A percentile compares a stretch with the other conserved stretches of the same genome.
Evolutionary conservation across 371 early-diverging fungal genomes (phyloP).

Genomic region (Mortierella sp.): DNA sequence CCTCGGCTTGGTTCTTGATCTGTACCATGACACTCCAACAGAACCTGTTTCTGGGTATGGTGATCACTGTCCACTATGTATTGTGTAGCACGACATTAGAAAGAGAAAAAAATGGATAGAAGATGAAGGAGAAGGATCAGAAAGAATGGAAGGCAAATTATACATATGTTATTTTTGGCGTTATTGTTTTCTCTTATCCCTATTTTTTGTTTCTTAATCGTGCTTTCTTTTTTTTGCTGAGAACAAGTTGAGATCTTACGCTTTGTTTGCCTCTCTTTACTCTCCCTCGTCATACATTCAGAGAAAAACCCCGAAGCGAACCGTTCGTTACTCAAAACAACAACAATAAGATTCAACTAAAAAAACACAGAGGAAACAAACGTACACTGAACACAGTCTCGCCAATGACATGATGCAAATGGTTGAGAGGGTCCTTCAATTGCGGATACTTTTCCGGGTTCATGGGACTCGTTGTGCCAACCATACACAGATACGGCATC

Average conservation of each 20-base stretch:
- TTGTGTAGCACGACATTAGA: neutral
- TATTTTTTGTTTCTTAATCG: too few species aligned
- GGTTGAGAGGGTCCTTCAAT: neutral
- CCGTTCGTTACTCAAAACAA: neutral
- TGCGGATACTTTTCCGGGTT: neutral
- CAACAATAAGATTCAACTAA: neutral
- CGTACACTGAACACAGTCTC: neutral
- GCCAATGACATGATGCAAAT: conserved; percentile 3
- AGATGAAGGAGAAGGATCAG: too few species aligned
- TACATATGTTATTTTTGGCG: too few species aligned
- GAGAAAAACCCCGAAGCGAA: neutral
- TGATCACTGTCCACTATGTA: conserved; percentile 24
- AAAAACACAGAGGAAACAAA: neutral
- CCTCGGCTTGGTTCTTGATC: conserved; percentile 14
- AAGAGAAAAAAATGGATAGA: too few species aligned
- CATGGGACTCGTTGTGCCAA: neutral
- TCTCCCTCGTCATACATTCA: neutral
- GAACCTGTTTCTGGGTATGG: conserved; percentile 22
- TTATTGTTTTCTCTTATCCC: too few species aligned
- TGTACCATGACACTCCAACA: conserved; percentile 34
- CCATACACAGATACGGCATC: conserved; percentile 5
- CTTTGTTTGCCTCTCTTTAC: too few species aligned
- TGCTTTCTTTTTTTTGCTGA: too few species aligned
- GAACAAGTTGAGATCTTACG: too few species aligned
- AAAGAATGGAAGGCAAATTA: too few species aligned